Evolutionary conservation across 345 rosid genomes (phyloP).

Genomic region (Camelina neglecta): DNA sequence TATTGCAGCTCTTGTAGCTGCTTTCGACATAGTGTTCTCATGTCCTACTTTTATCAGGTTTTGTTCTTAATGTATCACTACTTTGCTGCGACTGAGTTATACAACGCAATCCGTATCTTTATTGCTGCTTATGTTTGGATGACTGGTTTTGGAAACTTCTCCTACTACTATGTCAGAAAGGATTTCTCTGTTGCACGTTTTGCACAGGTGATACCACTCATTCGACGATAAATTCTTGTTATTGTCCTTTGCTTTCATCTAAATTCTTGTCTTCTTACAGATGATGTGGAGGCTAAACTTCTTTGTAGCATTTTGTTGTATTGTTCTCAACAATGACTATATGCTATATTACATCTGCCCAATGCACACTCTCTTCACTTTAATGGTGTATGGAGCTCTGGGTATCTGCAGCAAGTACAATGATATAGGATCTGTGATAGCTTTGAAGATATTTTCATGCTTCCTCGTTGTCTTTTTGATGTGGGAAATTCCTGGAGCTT

Average conservation of each 20-base stretch:
- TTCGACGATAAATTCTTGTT: slow-evolving; percentile 15
- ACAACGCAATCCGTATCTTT: slow-evolving; percentile 92
- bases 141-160: slow-evolving; percentile 98
- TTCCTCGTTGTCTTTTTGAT: slow-evolving; percentile 82
- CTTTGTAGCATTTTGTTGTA: slow-evolving; percentile 87
- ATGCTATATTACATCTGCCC: slow-evolving; percentile 97
- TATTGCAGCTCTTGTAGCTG: neutral
- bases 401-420: slow-evolving; percentile 86
- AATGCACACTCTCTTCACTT: slow-evolving; percentile 95
- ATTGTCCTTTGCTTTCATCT: slow-evolving; percentile 10
- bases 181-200: slow-evolving; percentile 95
- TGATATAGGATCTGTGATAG: slow-evolving; percentile 91
- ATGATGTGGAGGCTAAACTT: slow-evolving; percentile 99
- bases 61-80: slow-evolving; percentile 96
- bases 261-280: slow-evolving; percentile 54
- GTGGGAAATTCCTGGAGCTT: slow-evolving; percentile 96
- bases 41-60: slow-evolving; percentile 57
- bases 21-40: slow-evolving; percentile 19
- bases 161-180: slow-evolving; percentile 92
- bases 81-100: slow-evolving; percentile 93
- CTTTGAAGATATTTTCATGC: slow-evolving; percentile 76
- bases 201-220: slow-evolving; percentile 66
- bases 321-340: slow-evolving; percentile 92
- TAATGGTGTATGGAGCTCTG: slow-evolving; percentile 94
- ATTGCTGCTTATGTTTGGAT: slow-evolving; percentile 99